Evolutionary conservation across 2,329 filamentous ascomycete species (phyloP), one percentile per base, ranked within the genome.

Genomic region (Triangularia verruculosa): DNA sequence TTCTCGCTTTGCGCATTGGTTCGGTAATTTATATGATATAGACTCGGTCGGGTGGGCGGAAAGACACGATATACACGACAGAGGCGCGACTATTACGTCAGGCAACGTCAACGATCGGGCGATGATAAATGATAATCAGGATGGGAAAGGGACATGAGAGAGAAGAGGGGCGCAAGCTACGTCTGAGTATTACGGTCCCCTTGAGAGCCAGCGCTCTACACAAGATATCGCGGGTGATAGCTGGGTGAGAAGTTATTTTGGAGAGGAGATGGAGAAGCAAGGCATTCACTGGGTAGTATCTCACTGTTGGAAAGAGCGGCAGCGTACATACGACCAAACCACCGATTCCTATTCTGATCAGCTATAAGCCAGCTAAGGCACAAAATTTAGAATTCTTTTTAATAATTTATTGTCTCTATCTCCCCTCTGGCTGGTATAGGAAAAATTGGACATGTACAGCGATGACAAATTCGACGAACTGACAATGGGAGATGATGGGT

Each of bases 91-190:
- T 52, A 62, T 20, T n/a, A 30, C 27, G 27, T 27, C 20, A 51
- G 53, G 53, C 12, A 51, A 53, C 27, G 17, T 52, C 59, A 25
- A 66, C 62, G 61, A 62, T 59, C 30, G 62, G 55, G 64, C 62
- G 64, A 65, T 68, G 63, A 65, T 64, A 59, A 51, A 68, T 51
- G 63, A 68, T 62, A 24, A 60, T 47, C 7, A 7, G 5, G 17
- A 3, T 5, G n/a, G n/a, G n/a, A n/a, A n/a, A n/a, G n/a, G n/a
- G n/a, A n/a, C n/a, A n/a, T n/a, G n/a, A 17, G 24, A 39, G 17
- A 39, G 11, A 20, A 57, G 3, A 13, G 7, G 7, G 17, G 55
- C 55, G 55, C 55, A 24, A 57, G 55, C 55, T 57, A n/a, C 11
- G 34, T n/a, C n/a, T 17, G 34, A 8, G 34, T 6, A 6, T 5